Percentiles rank a stretch among this genome's conserved stretches.
These are phyloP conservation scores for Circinella minor DNA, from an alignment of 371 early-diverging fungal species.

Conservation along the genomic window DNA sequence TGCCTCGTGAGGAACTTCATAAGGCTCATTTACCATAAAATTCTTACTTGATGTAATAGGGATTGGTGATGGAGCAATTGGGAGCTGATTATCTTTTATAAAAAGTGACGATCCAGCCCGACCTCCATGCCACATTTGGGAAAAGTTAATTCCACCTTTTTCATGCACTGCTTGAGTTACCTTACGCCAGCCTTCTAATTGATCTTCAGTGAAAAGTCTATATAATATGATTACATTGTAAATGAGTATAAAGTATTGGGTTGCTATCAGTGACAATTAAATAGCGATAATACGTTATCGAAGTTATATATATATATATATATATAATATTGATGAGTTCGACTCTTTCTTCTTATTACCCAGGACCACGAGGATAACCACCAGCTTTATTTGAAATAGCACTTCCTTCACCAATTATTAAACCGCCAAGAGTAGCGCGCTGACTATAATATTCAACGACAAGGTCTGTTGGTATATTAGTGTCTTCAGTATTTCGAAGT, in stretches of 20 bases:
- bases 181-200: slow-evolving; percentile 61
- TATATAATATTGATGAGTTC: too few relatives aligned
- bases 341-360: too few relatives aligned
- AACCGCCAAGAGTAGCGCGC: slow-evolving; percentile 59
- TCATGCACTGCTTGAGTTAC: slow-evolving; percentile 66
- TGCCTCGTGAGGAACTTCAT: slow-evolving; percentile 63
- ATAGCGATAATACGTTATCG: too few relatives aligned
- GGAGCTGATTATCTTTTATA: not conserved
- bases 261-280: too few relatives aligned
- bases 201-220: slow-evolving; percentile 53
- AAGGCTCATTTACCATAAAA: not conserved
- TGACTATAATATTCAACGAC: slow-evolving; percentile 61
- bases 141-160: slow-evolving; percentile 58
- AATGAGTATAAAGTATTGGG: too few relatives aligned
- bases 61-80: slow-evolving; percentile 26
- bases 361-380: not conserved
- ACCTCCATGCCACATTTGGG: slow-evolving; percentile 45
- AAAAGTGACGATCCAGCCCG: slow-evolving; percentile 9
- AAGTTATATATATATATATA: too few relatives aligned
- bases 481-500: slow-evolving; percentile 28
- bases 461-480: slow-evolving; percentile 48
- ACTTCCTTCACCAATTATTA: slow-evolving; percentile 65
- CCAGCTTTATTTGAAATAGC: not conserved
- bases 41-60: not conserved
- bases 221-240: too few relatives aligned